Base-by-base conservation (phyloP, 805 yeast species). In the Dipodascus geniculatus region DNA sequence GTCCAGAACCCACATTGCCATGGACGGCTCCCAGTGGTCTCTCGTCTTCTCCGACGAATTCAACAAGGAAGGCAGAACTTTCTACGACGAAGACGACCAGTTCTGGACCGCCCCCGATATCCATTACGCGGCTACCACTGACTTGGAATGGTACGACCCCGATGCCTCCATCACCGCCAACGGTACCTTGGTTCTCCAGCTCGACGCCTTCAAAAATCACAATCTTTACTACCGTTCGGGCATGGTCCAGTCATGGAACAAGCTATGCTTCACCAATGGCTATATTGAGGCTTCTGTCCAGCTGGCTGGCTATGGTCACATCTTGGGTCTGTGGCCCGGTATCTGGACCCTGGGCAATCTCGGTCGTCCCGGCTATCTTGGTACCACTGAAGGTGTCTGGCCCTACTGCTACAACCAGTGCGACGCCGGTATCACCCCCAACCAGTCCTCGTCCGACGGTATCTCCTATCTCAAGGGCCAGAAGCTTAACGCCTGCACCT, bases 291-390 rank as follows among this genome's bases (percentile, higher is more conserved):
- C 85, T 3, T 81, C 88, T 8, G 91, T 86, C 0, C 76, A 77
- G 55, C 70, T 90, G 57, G 96, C 97, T 33, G 87, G 87, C 57
- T 78, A 77, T 60, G 96, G 95, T 61, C 72, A 79, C 54, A 75
- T 83, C 28, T 73, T 84, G 2, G 98, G 98, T 20, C 72, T 90
- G 58, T 90, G 98, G 98, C 97, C 98, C 1, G 98, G 96, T 74
- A 61, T 87, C 55, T 90, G 97, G 97, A 78, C 96, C 2, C 74
- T 90, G 81, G 97, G 97, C 48, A 90, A 90, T 64, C 74, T 90
- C 59, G 98, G 85, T 23, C 80, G 97, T 61, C 95, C 97, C 0
- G 98, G 98, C 9, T 90, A 80, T 65, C 70, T 80, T 71, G 87
- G 95, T 3, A 74, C 91, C 2, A 81, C 96, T 1, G 95, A 90